Evolutionary conservation across 768 basidiomycete species (phyloP).

Genomic region (Russula emetica): DNA sequence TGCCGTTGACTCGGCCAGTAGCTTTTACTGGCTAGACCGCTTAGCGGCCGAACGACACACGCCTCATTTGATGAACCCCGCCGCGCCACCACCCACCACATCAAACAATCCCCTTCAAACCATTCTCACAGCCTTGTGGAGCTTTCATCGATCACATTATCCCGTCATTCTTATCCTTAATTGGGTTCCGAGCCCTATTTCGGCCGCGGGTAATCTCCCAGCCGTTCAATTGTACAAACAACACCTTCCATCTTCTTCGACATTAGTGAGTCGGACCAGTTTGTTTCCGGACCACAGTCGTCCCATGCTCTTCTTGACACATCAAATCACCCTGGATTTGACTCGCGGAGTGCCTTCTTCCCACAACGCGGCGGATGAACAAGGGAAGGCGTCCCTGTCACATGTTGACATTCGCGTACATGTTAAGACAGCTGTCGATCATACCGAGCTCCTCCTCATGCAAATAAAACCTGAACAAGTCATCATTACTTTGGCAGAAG

Average conservation of each 20-base stretch:
- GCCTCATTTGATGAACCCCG: conserved; percentile 30
- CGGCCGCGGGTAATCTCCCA: conserved; percentile 21
- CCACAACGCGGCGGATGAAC: not conserved
- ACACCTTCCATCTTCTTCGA: conserved; percentile 40
- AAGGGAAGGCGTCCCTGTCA: not conserved
- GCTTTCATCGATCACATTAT: conserved; percentile 45
- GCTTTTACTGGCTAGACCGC: conserved; percentile 77
- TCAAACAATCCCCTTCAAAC: conserved; percentile 42
- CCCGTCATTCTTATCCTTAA: conserved; percentile 56
- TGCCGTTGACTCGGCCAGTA: conserved; percentile 69
- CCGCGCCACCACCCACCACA: conserved; percentile 24
- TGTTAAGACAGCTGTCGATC: conserved; percentile 14
- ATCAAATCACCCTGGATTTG: conserved; percentile 25
- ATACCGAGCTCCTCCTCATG: conserved; percentile 19
- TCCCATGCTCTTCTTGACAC: conserved; percentile 7
- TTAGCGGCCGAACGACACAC: conserved; percentile 51
- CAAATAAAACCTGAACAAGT: conserved; percentile 17
- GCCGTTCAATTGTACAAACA: conserved; percentile 43
- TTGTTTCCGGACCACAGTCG: conserved; percentile 1
- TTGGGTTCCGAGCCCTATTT: conserved; percentile 48
- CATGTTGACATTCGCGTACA: conserved; percentile 15
- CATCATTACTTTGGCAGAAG: conserved; percentile 5
- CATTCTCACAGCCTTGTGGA: conserved; percentile 45
- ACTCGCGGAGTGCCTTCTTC: conserved; percentile 5
- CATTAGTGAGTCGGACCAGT: conserved; percentile 12